Evolutionary conservation across 208 protist genomes (phyloP).

Genomic region (Acanthamoeba culbertsoni): DNA sequence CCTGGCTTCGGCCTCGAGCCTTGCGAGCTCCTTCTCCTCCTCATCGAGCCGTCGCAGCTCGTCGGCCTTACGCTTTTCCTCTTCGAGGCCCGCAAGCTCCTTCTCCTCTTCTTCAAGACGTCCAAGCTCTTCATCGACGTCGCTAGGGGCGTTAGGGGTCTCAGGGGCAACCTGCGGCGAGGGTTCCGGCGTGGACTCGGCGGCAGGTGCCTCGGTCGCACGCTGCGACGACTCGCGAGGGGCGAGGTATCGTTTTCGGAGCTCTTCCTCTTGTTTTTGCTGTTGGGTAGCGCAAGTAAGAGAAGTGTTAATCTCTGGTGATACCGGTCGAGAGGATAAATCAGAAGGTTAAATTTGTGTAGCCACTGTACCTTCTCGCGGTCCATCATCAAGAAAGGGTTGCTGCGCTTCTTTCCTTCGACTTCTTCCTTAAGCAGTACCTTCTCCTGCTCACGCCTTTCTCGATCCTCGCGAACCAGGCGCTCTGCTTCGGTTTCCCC

Average conservation of each 20-base stretch:
- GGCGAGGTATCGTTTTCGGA: not conserved
- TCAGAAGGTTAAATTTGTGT: not conserved
- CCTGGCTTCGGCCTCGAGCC: not conserved
- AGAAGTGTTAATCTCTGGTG: not conserved
- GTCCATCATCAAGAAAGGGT: constrained; percentile 42
- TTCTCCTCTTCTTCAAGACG: not conserved
- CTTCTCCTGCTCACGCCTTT: constrained; percentile 7
- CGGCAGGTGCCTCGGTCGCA: not conserved
- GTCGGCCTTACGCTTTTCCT: not conserved
- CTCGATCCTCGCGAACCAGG: not conserved
- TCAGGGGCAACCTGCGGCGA: not conserved
- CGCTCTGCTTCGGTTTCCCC: not conserved
- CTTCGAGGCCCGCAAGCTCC: not conserved
- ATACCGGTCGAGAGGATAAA: not conserved
- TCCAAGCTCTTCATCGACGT: not conserved
- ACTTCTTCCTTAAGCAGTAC: not conserved
- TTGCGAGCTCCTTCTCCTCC: not conserved
- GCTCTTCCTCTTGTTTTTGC: constrained; percentile 55
- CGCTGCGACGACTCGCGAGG: not conserved
- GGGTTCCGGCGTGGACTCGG: not conserved
- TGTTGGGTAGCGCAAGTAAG: not conserved
- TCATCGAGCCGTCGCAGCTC: not conserved
- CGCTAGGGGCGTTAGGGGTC: not conserved
- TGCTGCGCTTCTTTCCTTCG: not conserved
- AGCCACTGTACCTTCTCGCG: not conserved